Percentiles rank a stretch among this genome's conserved stretches.
Evolutionary conservation across 768 basidiomycete species (phyloP).

Genomic region (Phanerochaete sordida): DNA sequence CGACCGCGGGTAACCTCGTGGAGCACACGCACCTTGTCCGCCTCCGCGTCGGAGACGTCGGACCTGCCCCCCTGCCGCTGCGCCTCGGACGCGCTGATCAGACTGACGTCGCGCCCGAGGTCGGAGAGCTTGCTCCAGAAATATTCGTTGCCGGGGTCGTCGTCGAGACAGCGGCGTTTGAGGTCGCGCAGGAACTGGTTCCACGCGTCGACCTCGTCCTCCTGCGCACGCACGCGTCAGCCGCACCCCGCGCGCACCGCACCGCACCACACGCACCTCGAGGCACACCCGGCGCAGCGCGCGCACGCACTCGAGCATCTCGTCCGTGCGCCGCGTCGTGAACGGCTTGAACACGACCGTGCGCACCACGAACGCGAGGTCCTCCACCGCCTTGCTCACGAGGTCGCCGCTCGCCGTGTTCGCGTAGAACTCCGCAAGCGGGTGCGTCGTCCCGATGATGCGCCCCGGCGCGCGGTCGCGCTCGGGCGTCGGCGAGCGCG

Average conservation of each 20-base stretch:
- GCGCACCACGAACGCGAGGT: constrained; percentile 65
- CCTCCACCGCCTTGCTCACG: constrained; percentile 82
- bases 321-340: constrained; percentile 56
- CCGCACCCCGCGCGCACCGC: not conserved
- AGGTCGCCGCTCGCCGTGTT: constrained; percentile 73
- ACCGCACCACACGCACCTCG: constrained; percentile 38
- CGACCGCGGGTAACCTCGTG: not conserved
- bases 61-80: constrained; percentile 54
- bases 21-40: constrained; percentile 42
- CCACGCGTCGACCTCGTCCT: constrained; percentile 84
- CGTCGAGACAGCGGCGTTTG: constrained; percentile 48
- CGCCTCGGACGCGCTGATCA: constrained; percentile 65
- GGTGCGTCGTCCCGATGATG: constrained; percentile 71
- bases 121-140: constrained; percentile 60
- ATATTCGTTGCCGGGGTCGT: constrained; percentile 52
- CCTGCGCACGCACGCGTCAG: constrained; percentile 36
- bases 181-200: constrained; percentile 67
- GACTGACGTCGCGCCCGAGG: constrained; percentile 48
- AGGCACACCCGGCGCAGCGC: constrained; percentile 64
- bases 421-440: constrained; percentile 72
- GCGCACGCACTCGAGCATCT: constrained; percentile 73
- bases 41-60: constrained; percentile 48
- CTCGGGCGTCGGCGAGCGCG: constrained; percentile 40
- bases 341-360: constrained; percentile 74
- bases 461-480: constrained; percentile 59